Evolutionary conservation across 768 basidiomycete genomes (phyloP).

Genomic region (Rhodotorula babjevae): DNA sequence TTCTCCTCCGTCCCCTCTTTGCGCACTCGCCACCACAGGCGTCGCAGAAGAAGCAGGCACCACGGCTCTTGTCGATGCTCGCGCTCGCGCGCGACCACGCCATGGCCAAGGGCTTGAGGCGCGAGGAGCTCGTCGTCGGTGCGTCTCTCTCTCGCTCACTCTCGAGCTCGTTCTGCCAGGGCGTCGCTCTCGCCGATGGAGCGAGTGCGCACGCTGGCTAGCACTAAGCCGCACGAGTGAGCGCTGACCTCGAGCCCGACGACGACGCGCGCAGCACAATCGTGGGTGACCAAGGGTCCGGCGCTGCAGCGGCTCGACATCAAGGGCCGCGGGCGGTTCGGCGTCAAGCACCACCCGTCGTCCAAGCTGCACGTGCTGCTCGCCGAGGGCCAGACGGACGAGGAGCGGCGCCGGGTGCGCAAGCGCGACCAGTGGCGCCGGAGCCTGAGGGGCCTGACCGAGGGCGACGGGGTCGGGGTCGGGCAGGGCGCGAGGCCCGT

Average conservation of each 20-base stretch:
- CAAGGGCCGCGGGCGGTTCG: conserved; percentile 73
- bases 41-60: conserved; percentile 82
- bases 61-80: conserved; percentile 81
- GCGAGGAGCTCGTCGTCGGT: conserved; percentile 75
- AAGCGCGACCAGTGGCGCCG: conserved; percentile 32
- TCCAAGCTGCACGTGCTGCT: conserved; percentile 42
- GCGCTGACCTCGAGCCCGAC: too few relatives aligned
- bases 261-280: conserved; percentile 61
- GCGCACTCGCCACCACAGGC: conserved; percentile 5
- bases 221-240: too few relatives aligned
- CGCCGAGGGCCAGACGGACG: conserved; percentile 45
- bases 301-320: conserved; percentile 67
- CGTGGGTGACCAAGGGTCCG: conserved; percentile 87
- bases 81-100: conserved; percentile 83
- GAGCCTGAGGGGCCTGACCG: conserved; percentile 30
- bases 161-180: too few relatives aligned
- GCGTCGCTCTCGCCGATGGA: neutral
- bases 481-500: conserved; percentile 9
- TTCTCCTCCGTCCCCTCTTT: neutral
- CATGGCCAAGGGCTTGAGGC: conserved; percentile 67
- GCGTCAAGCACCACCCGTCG: conserved; percentile 63
- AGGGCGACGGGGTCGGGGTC: conserved; percentile 17
- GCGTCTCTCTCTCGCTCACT: conserved; percentile 46
- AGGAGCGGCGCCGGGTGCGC: conserved; percentile 58
- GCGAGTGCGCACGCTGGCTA: neutral